A percentile compares a stretch with the other conserved stretches of the same genome.
Conservation (phyloP, 2,329 filamentous ascomycete genomes). For the Fusarium musae region DNA sequence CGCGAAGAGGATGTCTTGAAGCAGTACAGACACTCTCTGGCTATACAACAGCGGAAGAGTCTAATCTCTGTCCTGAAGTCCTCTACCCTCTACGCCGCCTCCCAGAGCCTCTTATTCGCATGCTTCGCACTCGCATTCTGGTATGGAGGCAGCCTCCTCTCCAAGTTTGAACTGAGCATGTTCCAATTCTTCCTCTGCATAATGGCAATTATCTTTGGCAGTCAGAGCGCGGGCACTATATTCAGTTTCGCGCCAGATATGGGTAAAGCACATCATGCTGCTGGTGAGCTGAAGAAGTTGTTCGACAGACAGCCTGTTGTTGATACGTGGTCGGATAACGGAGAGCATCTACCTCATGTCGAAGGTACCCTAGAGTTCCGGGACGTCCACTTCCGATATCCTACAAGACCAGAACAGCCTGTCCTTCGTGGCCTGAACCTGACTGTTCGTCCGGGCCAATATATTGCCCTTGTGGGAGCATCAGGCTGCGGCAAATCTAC, state of each 20-base stretch:
- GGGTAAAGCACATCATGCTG: constrained; percentile 90
- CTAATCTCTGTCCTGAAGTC: constrained; percentile 80
- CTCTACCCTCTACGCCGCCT: constrained; percentile 82
- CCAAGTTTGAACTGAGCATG: constrained; percentile 70
- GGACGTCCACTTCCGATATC: constrained; percentile 94
- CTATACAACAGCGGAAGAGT: constrained; percentile 72
- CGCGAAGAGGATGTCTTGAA: constrained; percentile 83
- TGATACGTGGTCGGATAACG: constrained; percentile 73
- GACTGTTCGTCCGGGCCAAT: constrained; percentile 79
- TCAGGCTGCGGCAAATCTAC: constrained; percentile 96
- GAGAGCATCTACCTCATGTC: constrained; percentile 55
- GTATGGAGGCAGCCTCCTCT: constrained; percentile 73
- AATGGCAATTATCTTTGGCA: constrained; percentile 78
- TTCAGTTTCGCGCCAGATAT: constrained; percentile 79
- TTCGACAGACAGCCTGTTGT: constrained; percentile 86
- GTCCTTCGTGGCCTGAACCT: constrained; percentile 87
- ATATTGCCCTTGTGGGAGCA: constrained; percentile 90
- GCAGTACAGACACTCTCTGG: constrained; percentile 76
- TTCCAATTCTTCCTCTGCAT: constrained; percentile 96
- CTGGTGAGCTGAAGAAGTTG: constrained; percentile 80
- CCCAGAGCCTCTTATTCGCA: constrained; percentile 85
- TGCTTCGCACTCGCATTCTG: constrained; percentile 91
- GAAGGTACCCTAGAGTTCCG: constrained; percentile 89
- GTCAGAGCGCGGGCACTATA: neutral
- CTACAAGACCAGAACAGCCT: constrained; percentile 89